A percentile compares a stretch with the other conserved stretches of the same genome.
Evolutionary conservation across 2,329 filamentous ascomycete species (phyloP).

Genomic region (Epichloe baconii): DNA sequence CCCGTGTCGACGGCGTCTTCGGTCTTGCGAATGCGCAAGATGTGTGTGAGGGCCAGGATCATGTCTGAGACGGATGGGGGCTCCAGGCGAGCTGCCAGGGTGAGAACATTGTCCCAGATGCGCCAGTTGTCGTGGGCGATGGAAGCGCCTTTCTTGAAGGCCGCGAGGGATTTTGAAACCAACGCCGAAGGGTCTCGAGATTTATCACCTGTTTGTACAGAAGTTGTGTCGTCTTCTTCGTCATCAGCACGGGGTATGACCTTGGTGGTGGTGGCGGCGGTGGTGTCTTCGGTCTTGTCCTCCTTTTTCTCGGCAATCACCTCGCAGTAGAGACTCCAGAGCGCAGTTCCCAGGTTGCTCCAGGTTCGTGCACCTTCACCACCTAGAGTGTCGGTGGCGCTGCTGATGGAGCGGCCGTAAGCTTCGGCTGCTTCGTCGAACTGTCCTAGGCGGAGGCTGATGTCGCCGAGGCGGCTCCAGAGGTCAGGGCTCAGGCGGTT

Average conservation of each 20-base stretch:
- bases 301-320: conserved; percentile 26
- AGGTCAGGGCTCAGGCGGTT: conserved; percentile 72
- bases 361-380: conserved; percentile 85
- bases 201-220: conserved; percentile 11
- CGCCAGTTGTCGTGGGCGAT: conserved; percentile 78
- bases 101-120: conserved; percentile 95
- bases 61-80: conserved; percentile 68
- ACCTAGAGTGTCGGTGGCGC: conserved; percentile 47
- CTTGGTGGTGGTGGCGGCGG: conserved; percentile 15
- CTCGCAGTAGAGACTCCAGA: conserved; percentile 56
- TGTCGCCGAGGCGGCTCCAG: conserved; percentile 87
- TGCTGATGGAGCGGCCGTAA: conserved; percentile 68
- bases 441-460: conserved; percentile 61
- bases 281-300: conserved; percentile 11
- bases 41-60: conserved; percentile 56
- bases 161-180: conserved; percentile 62
- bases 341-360: conserved; percentile 82
- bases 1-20: conserved; percentile 69
- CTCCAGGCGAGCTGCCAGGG: conserved; percentile 63
- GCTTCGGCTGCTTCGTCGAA: conserved; percentile 73
- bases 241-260: conserved; percentile 6
- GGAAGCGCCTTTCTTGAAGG: conserved; percentile 75
- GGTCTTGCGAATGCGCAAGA: conserved; percentile 64
- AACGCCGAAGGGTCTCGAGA: conserved; percentile 43
- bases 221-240: conserved; percentile 16